Percentiles rank a stretch among this genome's conserved stretches.
Evolutionary conservation across 352 stramenopile species (phyloP).

Genomic region (Plasmopara viticola): DNA sequence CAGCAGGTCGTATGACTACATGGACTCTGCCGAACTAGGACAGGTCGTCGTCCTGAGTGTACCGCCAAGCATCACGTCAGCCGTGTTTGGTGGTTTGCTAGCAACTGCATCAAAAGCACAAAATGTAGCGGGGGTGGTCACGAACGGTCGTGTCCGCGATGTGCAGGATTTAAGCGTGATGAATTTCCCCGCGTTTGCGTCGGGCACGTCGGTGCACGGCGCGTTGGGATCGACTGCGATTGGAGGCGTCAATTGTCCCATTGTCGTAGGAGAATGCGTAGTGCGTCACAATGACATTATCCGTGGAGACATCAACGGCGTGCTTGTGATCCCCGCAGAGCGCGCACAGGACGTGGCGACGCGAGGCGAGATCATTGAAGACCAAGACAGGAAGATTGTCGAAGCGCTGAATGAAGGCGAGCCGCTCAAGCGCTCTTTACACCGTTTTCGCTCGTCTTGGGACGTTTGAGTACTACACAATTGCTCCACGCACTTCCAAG

Average conservation of each 20-base stretch:
- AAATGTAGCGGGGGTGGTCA: constrained; percentile 57
- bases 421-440: constrained; percentile 64
- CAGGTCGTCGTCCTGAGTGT: constrained; percentile 77
- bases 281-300: constrained; percentile 78
- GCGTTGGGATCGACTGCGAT: constrained; percentile 51
- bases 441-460: constrained; percentile 48
- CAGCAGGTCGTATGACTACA: constrained; percentile 53
- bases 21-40: constrained; percentile 69
- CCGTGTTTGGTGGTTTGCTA: constrained; percentile 65
- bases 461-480: constrained; percentile 11
- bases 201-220: constrained; percentile 68
- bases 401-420: constrained; percentile 76
- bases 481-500: background rate
- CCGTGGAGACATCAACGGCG: constrained; percentile 74
- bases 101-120: constrained; percentile 65
- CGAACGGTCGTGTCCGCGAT: constrained; percentile 69
- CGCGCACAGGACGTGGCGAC: constrained; percentile 60
- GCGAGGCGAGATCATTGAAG: constrained; percentile 71
- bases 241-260: constrained; percentile 56
- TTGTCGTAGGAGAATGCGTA: constrained; percentile 69
- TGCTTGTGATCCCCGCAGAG: constrained; percentile 70
- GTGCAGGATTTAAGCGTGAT: constrained; percentile 63
- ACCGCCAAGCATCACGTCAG: constrained; percentile 44
- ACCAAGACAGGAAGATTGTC: constrained; percentile 73
- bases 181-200: constrained; percentile 64